Evolutionary conservation across 2,329 filamentous ascomycete species (phyloP), one percentile per base, ranked within the genome.

Genomic region (Eutypella sp.): DNA sequence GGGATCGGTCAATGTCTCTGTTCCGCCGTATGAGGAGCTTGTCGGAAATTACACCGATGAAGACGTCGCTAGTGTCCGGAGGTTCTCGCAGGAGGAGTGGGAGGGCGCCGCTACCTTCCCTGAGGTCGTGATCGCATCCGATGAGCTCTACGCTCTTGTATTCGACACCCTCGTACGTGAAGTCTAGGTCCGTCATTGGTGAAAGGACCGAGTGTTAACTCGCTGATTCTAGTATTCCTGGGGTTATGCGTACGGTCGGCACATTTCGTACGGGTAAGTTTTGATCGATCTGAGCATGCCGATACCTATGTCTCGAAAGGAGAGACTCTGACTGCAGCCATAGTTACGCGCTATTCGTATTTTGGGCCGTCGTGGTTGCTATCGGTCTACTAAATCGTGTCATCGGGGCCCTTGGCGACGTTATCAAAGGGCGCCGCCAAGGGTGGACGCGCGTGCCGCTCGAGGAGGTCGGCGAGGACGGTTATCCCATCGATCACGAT

Each of bases 291-390:
- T 2, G 34, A 22, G 34, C 34, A 37, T 16, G 4, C 20, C 19
- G n/a, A 27, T n/a, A 11, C 22, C 19, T 22, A 22, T 20, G 16
- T 7, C 2, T 19, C 19, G 13, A 10, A 25, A 7, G 10, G 2
- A n/a, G 15, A 22, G 22, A 22, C 29, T 13, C 52, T 55, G 4
- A 59, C 8, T 0, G 0, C 5, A 0, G 16, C n/a, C 3, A 3
- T 13, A 67, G 67, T 3, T 52, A 54, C 15, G 63, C 59, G 4
- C 67, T 73, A 56, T 53, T 67, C 7, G 42, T 57, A 0, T 75
- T 72, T 45, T 76, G 73, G 73, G 44, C 49, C 0, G 46, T 55
- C 2, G 68, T 73, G 1, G 47, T 70, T 9, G 53, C 57, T 4
- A 51, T 72, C 6, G 70, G 70, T 8, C 24, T 68, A 0, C 48